Percentiles rank a stretch among this genome's conserved stretches.
Conservation (phyloP, 495 filamentous ascomycete genomes). For the Daldinia concentrica region DNA sequence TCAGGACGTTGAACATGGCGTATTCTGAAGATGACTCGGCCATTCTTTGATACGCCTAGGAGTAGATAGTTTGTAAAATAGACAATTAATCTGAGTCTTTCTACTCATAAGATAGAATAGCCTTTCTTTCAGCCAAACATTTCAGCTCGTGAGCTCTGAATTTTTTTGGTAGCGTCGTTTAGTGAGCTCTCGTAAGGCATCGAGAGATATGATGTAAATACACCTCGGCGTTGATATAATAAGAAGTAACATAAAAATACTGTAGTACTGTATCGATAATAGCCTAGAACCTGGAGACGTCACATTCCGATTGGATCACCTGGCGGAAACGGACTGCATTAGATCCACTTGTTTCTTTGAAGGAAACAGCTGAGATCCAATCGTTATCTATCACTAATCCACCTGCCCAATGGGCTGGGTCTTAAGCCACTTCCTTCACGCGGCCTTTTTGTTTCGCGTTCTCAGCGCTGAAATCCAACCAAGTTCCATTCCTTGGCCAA, state of each 20-base stretch:
- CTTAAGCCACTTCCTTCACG: slow-evolving; percentile 1
- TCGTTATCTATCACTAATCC: slow-evolving; percentile 20
- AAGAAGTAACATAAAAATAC: too few species aligned
- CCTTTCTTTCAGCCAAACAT: neutral
- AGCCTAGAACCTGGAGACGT: slow-evolving; percentile 20
- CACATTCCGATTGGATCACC: slow-evolving; percentile 24
- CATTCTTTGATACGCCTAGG: neutral
- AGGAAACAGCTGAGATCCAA: slow-evolving; percentile 26
- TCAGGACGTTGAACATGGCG: slow-evolving; percentile 55
- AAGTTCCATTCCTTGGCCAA: neutral
- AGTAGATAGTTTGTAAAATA: neutral
- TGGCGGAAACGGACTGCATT: slow-evolving; percentile 11
- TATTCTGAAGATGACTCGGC: slow-evolving; percentile 21
- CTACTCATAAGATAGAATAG: neutral
- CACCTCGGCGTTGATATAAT: neutral
- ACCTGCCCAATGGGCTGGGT: slow-evolving; percentile 30
- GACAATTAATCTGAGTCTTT: neutral
- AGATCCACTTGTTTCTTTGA: slow-evolving; percentile 15
- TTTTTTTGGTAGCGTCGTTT: neutral
- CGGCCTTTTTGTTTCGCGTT: slow-evolving; percentile 27
- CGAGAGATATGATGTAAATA: slow-evolving; percentile 5
- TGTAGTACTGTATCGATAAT: neutral
- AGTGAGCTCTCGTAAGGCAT: slow-evolving; percentile 14
- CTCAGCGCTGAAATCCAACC: slow-evolving; percentile 5
- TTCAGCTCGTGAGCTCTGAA: neutral